Percentiles rank a stretch among this genome's conserved stretches.
phyloP scores from a whole-genome alignment of 1,284 basidiomycete species.

The Vanrija sp. region DNA sequence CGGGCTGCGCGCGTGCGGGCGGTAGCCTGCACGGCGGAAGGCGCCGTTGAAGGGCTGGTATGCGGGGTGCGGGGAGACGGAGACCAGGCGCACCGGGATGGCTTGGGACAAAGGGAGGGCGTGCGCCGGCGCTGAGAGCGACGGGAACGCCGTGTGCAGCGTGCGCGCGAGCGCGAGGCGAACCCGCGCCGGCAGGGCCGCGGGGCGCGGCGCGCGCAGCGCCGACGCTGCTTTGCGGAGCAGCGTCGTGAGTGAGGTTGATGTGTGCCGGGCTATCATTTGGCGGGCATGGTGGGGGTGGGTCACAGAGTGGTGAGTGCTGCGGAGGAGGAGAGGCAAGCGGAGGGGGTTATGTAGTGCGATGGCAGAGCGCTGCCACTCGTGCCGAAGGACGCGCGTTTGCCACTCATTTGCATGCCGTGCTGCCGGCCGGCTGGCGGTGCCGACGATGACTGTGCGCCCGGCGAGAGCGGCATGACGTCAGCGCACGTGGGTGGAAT shows the following conservation, averaged over 20 bases:
- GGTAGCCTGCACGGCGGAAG: conserved; percentile 3
- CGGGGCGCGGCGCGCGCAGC: conserved; percentile 3
- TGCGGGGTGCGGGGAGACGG: not conserved
- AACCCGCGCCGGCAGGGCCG: not conserved
- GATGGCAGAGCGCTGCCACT: too few relatives aligned
- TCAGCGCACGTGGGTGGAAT: not conserved
- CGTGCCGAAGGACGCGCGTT: too few relatives aligned
- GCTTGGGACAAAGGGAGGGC: conserved; percentile 14
- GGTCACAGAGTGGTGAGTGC: not conserved
- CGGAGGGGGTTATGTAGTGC: too few relatives aligned
- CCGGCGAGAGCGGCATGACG: not conserved
- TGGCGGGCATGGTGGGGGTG: not conserved
- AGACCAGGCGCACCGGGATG: not conserved
- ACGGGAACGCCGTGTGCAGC: conserved; percentile 19
- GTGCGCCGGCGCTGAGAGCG: not conserved
- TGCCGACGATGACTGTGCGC: not conserved
- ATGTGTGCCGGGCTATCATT: conserved; percentile 13
- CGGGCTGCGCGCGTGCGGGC: conserved; percentile 5
- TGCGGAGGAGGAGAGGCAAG: not conserved
- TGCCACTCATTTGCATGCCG: too few relatives aligned
- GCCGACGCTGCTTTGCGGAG: conserved; percentile 5
- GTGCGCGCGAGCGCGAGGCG: conserved; percentile 16
- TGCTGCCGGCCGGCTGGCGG: not conserved
- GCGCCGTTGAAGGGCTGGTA: not conserved
- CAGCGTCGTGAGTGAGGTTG: conserved; percentile 3